Evolutionary conservation across 352 stramenopile genomes (phyloP), one percentile per base, ranked within the genome.

Genomic region (Pythium coloratum): DNA sequence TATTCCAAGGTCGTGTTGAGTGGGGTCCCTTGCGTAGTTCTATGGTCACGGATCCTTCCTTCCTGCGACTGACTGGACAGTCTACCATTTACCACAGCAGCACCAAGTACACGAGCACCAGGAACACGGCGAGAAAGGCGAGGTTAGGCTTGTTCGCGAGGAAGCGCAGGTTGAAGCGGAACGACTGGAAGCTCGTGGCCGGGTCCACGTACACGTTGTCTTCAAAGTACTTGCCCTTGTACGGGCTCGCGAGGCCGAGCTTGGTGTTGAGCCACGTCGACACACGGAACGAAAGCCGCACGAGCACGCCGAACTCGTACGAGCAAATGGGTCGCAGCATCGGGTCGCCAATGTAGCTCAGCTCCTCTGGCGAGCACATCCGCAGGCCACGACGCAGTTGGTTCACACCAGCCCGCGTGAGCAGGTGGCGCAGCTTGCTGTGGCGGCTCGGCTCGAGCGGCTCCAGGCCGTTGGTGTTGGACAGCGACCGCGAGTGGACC

Each of bases 131-230:
- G 14, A 96, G 75, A 47, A 84, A 91, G 46, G 72, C 75, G 42
- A 96, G 79, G 74, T 96, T 96, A n/a, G 86, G 72, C 64, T 91
- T 94, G 77, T 81, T 92, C 33, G 88, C 88, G 46, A 96, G 77
- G 69, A 94, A 96, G 67, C 88, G 88, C 55, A 96, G 79, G 73
- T 96, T 93, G 73, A 94, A 91, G 30, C 84, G 86, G 70, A 96
- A 96, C 8, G 49, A 40, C 4, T 63, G 66, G 56, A 71, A 73
- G 16, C 49, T 70, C 16, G 58, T 56, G 9, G 57, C 55, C 30
- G 84, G 71, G 54, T 91, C 81, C 44, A 94, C 80, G 46, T 84
- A 66, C 14, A 91, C 33, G 53, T 95, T 95, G 72, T 92, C 83
- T 38, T 91, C 79, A 20, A 95, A 81, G 20, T 73, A 73, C 54